Conservation (phyloP, 768 basidiomycete species). For the Amanita inopinata region DNA sequence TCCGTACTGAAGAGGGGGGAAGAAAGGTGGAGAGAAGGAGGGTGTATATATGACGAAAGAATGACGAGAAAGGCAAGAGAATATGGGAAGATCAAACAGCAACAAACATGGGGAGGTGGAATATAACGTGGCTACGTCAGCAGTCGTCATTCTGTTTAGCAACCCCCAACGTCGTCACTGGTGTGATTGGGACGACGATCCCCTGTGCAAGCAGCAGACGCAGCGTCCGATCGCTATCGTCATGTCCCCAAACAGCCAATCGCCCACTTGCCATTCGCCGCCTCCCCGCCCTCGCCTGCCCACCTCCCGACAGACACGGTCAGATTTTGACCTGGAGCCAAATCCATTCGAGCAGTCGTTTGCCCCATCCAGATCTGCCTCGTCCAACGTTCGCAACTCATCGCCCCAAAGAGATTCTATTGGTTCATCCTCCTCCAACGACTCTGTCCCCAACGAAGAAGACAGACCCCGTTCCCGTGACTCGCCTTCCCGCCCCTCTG, state of each 20-base stretch:
- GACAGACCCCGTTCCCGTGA: conserved; percentile 12
- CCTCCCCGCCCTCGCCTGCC: conserved; percentile 15
- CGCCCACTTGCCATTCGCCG: conserved; percentile 20
- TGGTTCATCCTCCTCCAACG: conserved; percentile 23
- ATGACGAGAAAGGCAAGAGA: conserved; percentile 15
- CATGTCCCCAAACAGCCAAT: conserved; percentile 32
- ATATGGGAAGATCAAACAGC: conserved; percentile 25
- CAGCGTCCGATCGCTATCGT: conserved; percentile 14
- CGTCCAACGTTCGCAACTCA: conserved; percentile 41
- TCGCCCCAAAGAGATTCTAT: conserved; percentile 20
- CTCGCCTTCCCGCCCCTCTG: conserved; percentile 16
- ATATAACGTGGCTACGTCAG: conserved; percentile 43
- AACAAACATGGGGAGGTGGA: conserved; percentile 25
- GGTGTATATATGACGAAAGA: conserved; percentile 16
- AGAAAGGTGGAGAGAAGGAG: conserved; percentile 1
- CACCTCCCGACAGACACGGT: conserved; percentile 39
- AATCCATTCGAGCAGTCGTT: conserved; percentile 97
- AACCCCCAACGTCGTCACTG: conserved; percentile 25
- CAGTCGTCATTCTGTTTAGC: conserved; percentile 38
- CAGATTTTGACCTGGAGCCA: conserved; percentile 70
- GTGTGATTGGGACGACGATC: conserved; percentile 9
- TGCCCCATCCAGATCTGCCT: conserved; percentile 34
- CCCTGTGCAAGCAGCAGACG: conserved; percentile 6
- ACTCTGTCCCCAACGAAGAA: conserved; percentile 23
- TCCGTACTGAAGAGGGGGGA: neutral